Evolutionary conservation across 1,284 basidiomycete genomes (phyloP), one percentile per base, ranked within the genome.

Genomic region (Ganoderma resinaceum): DNA sequence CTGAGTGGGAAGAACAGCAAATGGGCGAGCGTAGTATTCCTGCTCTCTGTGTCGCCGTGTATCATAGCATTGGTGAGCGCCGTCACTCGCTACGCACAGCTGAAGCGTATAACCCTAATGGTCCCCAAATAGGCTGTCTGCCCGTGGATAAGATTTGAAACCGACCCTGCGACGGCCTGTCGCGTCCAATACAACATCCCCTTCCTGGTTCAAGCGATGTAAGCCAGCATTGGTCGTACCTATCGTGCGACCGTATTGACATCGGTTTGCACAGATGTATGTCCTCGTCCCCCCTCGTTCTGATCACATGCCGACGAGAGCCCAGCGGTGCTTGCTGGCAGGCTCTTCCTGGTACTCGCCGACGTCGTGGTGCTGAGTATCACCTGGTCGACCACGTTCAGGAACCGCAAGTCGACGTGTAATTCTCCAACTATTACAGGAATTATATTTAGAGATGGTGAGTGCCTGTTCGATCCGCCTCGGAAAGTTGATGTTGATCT

Each of bases 351-450:
- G 11, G 29, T 53, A 1, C 12, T 53, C 14, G 49, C 26, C 12
- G 49, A 53, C 49, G 12, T 53, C 26, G 49, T 53, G 49, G 49
- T 53, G 26, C 49, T 53, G 49, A 52, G 49, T 31, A 29, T 53
- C 49, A 53, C 49, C 49, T 53, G 49, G 49, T 53, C 26, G 2
- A 53, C 49, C 3, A 53, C 26, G 16, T 53, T 29, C 49, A 12
- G 49, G 29, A 12, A 29, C 7, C 12, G 49, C 26, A 53, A 53
- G 49, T 12, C 12, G 49, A 11, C 26, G 49, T 29, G 49, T 2
- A 52, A 31, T 16, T 26, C 31, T 12, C 49, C 26, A 11, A 53
- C 49, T 3, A 31, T 53, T 26, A 29, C 49, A 12, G 49, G 49
- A 31, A 31, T 53, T 16, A 53, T 53, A 16, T 52, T 52, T 20